These are phyloP conservation scores for Pezicula neosporulosa DNA, from an alignment of 2,329 filamentous ascomycete species.

Conservation along the genomic window DNA sequence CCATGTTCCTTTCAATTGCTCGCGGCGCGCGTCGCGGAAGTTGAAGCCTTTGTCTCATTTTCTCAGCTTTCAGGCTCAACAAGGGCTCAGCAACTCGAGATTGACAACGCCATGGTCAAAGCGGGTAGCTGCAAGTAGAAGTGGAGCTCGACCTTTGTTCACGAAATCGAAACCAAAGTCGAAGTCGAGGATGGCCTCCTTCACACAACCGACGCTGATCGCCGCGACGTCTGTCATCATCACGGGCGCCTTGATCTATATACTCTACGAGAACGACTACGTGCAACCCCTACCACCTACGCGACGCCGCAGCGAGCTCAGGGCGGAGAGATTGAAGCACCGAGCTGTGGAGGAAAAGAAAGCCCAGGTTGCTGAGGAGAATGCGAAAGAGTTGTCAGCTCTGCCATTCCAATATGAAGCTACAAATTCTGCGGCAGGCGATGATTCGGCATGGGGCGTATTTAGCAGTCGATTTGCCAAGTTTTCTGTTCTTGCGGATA, in stretches of 20 bases:
- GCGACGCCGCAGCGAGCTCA: slow-evolving; percentile 17
- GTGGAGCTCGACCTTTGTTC: slow-evolving; percentile 11
- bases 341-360: slow-evolving; percentile 15
- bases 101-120: slow-evolving; percentile 4
- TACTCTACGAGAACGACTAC: slow-evolving; percentile 26
- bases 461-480: slow-evolving; percentile 24
- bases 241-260: slow-evolving; percentile 20
- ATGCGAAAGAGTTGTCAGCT: slow-evolving; percentile 17
- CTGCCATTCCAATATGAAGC: slow-evolving; percentile 21
- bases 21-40: slow-evolving; percentile 13
- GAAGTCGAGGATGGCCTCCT: slow-evolving; percentile 16
- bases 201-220: slow-evolving; percentile 12
- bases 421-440: slow-evolving; percentile 6
- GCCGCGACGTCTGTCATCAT: slow-evolving; percentile 22
- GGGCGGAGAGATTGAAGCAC: slow-evolving; percentile 13
- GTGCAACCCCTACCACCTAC: slow-evolving; percentile 28
- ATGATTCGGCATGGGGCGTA: slow-evolving; percentile 26
- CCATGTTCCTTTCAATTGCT: slow-evolving; percentile 18
- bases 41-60: not conserved
- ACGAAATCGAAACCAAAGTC: slow-evolving; percentile 13
- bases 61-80: not conserved
- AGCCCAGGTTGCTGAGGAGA: slow-evolving; percentile 17
- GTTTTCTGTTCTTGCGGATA: slow-evolving; percentile 51
- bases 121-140: not conserved
- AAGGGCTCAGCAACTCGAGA: slow-evolving; percentile 4